Conservation (phyloP, 2,329 filamentous ascomycete genomes). For the Chaetomiaceae sp. region DNA sequence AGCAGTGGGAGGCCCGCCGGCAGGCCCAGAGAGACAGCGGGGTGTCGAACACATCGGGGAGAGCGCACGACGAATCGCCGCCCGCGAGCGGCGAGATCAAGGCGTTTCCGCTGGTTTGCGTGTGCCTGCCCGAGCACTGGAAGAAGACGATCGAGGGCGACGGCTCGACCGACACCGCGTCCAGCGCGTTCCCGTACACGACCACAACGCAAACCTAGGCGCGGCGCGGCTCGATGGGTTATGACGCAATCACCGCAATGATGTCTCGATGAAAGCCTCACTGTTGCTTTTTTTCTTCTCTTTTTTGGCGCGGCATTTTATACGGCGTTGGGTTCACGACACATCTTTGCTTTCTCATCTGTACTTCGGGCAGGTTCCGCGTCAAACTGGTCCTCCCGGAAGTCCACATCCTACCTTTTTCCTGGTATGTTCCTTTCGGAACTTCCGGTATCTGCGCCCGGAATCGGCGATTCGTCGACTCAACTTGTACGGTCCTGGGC, state of each 20-base stretch:
- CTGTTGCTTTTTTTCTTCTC: no score
- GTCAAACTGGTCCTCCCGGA: slow-evolving; percentile 13
- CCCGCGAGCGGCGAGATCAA: slow-evolving; percentile 78
- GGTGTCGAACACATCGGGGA: slow-evolving; percentile 71
- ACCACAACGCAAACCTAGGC: slow-evolving; percentile 25
- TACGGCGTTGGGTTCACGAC: slow-evolving; percentile 26
- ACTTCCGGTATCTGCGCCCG: no score
- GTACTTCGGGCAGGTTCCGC: slow-evolving; percentile 10
- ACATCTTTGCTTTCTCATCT: slow-evolving; percentile 22
- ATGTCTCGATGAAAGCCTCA: slow-evolving; percentile 29
- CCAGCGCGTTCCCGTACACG: slow-evolving; percentile 33
- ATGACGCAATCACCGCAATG: slow-evolving; percentile 26
- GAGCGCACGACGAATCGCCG: slow-evolving; percentile 54
- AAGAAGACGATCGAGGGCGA: slow-evolving; percentile 93
- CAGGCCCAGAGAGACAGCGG: slow-evolving; percentile 86
- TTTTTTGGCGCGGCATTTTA: slow-evolving; percentile 24
- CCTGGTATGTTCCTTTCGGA: no score
- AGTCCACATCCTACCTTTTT: background rate
- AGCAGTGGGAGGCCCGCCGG: slow-evolving; percentile 77
- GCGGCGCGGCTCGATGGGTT: slow-evolving; percentile 16
- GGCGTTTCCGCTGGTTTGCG: slow-evolving; percentile 93
- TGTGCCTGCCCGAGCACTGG: slow-evolving; percentile 94
- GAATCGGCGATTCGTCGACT: no score
- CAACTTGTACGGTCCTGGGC: no score
- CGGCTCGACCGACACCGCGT: slow-evolving; percentile 59